A percentile compares a stretch with the other conserved stretches of the same genome.
phyloP scores from a whole-genome alignment of 2,329 filamentous ascomycete species.

The Penicillium sp. region DNA sequence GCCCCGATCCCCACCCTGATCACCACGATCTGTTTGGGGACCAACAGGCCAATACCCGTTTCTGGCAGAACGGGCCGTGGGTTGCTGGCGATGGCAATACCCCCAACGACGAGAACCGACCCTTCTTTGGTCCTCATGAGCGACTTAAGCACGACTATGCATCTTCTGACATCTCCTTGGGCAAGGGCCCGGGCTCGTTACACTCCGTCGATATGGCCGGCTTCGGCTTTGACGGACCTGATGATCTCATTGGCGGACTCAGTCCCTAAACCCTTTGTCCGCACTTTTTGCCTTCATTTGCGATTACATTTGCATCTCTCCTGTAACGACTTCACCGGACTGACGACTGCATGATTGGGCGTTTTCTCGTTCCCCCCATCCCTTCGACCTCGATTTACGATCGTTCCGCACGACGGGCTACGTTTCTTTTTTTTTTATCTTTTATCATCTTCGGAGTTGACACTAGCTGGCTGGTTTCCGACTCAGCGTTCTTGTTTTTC shows the following conservation, averaged over 20 bases:
- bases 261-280: constrained; percentile 34
- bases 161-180: constrained; percentile 45
- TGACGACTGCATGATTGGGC: constrained; percentile 45
- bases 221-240: constrained; percentile 42
- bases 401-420: constrained; percentile 20
- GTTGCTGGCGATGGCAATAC: constrained; percentile 44
- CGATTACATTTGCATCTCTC: constrained; percentile 34
- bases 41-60: constrained; percentile 46
- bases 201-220: constrained; percentile 49
- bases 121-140: constrained; percentile 46
- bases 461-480: constrained; percentile 35
- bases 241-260: constrained; percentile 38
- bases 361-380: constrained; percentile 30
- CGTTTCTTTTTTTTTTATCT: constrained; percentile 12
- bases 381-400: constrained; percentile 17
- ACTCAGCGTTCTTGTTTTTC: constrained; percentile 30
- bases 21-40: constrained; percentile 47
- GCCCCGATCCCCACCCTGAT: constrained; percentile 38
- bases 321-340: constrained; percentile 43
- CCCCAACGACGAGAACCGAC: constrained; percentile 43
- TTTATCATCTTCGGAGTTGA: constrained; percentile 26
- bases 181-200: constrained; percentile 44
- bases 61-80: constrained; percentile 48
- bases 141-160: constrained; percentile 47
- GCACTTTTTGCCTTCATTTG: constrained; percentile 24